phyloP scores from a whole-genome alignment of 306 rosid species.

The Ochetophila trinervis region DNA sequence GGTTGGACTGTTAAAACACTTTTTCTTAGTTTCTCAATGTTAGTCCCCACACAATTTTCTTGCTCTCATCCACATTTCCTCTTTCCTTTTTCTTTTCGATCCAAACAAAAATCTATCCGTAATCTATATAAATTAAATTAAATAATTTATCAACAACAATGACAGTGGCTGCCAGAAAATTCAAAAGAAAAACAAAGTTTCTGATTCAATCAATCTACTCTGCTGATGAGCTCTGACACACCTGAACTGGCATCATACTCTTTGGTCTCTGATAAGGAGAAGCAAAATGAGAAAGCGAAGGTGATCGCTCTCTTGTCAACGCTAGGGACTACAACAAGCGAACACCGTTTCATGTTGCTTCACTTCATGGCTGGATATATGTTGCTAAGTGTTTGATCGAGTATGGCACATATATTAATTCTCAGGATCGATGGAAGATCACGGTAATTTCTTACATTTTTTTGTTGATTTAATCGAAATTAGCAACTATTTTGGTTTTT shows the following conservation, averaged over 20 bases:
- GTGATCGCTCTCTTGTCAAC: slow-evolving; percentile 69
- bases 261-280: slow-evolving; percentile 30
- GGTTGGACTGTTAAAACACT: no score
- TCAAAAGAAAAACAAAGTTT: not conserved
- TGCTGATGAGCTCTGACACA: slow-evolving; percentile 54
- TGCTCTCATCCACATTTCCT: no score
- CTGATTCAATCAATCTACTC: slow-evolving; percentile 12
- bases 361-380: slow-evolving; percentile 81
- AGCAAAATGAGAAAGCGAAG: slow-evolving; percentile 75
- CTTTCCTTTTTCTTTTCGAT: no score
- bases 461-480: not conserved
- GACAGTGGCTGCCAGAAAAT: not conserved
- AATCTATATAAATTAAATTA: no score
- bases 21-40: no score
- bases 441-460: slow-evolving; percentile 57
- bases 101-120: no score
- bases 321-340: slow-evolving; percentile 90
- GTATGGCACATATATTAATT: slow-evolving; percentile 80
- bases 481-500: no score
- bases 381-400: slow-evolving; percentile 74
- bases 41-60: no score
- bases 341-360: slow-evolving; percentile 84
- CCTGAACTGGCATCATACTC: slow-evolving; percentile 23
- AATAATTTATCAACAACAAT: no score
- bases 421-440: slow-evolving; percentile 96